Evolutionary conservation across 176 grass and related monocot species (phyloP).

Genomic region (Neostapfia colusana): DNA sequence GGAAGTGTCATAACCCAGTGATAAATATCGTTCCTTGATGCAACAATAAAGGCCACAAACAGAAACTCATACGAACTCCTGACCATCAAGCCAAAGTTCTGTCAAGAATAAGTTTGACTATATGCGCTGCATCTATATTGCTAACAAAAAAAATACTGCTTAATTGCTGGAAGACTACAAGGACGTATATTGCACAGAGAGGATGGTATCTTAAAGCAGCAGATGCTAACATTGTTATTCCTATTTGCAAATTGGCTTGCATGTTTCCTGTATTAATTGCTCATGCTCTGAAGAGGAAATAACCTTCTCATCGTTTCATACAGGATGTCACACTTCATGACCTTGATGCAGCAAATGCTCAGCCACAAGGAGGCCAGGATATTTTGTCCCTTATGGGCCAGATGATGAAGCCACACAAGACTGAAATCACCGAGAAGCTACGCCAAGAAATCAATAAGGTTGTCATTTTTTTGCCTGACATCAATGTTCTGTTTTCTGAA

Average conservation of each 20-base stretch:
- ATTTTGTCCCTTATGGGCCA: conserved; percentile 96
- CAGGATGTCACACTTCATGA: conserved; percentile 96
- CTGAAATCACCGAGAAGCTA: conserved; percentile 95
- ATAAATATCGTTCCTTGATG: neutral
- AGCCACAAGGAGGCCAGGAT: conserved; percentile 95
- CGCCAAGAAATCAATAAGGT: conserved; percentile 97
- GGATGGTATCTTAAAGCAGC: neutral
- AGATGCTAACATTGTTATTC: neutral
- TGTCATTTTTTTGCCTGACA: conserved; percentile 6
- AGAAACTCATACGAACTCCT: conserved; percentile 1
- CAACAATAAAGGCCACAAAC: conserved; percentile 10
- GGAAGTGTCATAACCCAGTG: neutral
- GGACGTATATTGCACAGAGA: neutral
- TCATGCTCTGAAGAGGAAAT: neutral
- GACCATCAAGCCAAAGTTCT: neutral
- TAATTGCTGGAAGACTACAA: neutral
- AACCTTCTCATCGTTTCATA: conserved; percentile 30
- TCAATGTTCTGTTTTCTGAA: conserved; percentile 9
- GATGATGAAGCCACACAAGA: conserved; percentile 96
- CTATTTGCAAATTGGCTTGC: neutral
- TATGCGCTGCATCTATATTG: neutral
- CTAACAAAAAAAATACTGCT: neutral
- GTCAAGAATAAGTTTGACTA: conserved; percentile 6
- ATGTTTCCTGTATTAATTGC: neutral
- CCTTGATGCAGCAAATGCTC: conserved; percentile 97